A percentile compares a stretch with the other conserved stretches of the same genome.
Evolutionary conservation across 1,284 basidiomycete genomes (phyloP).

Genomic region (Ustilago vetiveriae): DNA sequence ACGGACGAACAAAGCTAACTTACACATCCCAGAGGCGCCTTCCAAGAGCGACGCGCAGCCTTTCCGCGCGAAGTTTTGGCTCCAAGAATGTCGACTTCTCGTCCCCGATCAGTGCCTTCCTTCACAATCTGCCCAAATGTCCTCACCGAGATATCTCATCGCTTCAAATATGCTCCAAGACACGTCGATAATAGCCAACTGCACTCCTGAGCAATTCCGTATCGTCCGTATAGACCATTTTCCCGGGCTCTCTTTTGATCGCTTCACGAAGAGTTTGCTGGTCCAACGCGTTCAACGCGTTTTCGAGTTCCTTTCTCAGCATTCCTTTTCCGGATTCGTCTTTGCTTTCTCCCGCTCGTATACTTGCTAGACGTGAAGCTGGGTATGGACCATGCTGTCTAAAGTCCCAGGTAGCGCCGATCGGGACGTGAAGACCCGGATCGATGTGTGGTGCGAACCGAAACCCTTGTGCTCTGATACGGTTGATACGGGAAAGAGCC

Average conservation of each 20-base stretch:
- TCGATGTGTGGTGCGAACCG: background rate
- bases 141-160: too few relatives aligned
- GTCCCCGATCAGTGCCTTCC: too few relatives aligned
- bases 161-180: background rate
- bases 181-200: background rate
- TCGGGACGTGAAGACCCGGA: slow-evolving; percentile 4
- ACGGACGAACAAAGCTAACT: too few relatives aligned
- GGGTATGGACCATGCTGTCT: background rate
- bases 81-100: too few relatives aligned
- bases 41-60: too few relatives aligned
- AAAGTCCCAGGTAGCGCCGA: slow-evolving; percentile 5
- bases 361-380: background rate
- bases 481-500: slow-evolving; percentile 6
- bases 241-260: background rate
- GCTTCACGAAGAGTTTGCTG: background rate
- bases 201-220: background rate
- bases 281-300: slow-evolving; percentile 22
- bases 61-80: too few relatives aligned
- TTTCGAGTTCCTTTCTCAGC: slow-evolving; percentile 9
- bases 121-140: too few relatives aligned
- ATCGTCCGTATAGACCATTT: slow-evolving; percentile 15
- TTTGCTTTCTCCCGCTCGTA: background rate
- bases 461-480: slow-evolving; percentile 1
- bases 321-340: background rate
- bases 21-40: too few relatives aligned